A percentile compares a stretch with the other conserved stretches of the same genome.
These are phyloP conservation scores for Coelastrella sp. DNA, from an alignment of 139 green algal genomes.

Conservation along the genomic window DNA sequence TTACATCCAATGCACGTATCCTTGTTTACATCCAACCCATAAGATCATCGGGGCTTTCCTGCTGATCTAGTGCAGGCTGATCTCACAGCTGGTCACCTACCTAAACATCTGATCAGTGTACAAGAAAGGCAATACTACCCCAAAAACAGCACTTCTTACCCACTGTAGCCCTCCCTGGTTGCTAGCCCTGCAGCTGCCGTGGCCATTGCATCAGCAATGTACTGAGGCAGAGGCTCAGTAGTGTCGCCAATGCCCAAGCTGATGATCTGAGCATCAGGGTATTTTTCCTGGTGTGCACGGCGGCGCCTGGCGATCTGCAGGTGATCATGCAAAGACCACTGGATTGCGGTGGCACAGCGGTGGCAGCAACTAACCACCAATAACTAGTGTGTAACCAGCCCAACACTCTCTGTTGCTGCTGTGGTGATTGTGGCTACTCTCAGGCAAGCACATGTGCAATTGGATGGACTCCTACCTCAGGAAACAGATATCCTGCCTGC, in stretches of 20 bases:
- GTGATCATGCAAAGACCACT: background rate
- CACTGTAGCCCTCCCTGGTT: constrained; percentile 95
- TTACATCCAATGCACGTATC: background rate
- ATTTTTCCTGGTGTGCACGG: constrained; percentile 88
- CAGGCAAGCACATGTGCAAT: background rate
- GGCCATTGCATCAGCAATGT: constrained; percentile 90
- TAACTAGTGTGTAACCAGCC: background rate
- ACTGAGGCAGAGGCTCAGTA: constrained; percentile 95
- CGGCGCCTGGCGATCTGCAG: constrained; percentile 92
- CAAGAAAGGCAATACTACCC: too few relatives aligned
- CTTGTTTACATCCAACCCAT: background rate
- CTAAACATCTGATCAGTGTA: too few relatives aligned
- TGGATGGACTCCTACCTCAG: constrained; percentile 75
- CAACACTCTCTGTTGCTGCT: background rate
- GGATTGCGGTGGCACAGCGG: too few relatives aligned
- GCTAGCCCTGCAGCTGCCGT: constrained; percentile 84
- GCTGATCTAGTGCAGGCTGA: too few relatives aligned
- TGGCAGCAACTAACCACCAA: background rate
- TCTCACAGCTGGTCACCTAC: too few relatives aligned
- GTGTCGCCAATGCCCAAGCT: constrained; percentile 98
- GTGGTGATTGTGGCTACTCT: background rate
- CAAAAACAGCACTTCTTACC: constrained; percentile 55
- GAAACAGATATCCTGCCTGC: constrained; percentile 99
- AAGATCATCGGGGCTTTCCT: too few relatives aligned
- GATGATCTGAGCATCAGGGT: constrained; percentile 98